Evolutionary conservation across 2,329 filamentous ascomycete species (phyloP), one percentile per base, ranked within the genome.

Genomic region (Alternaria gansuensis): DNA sequence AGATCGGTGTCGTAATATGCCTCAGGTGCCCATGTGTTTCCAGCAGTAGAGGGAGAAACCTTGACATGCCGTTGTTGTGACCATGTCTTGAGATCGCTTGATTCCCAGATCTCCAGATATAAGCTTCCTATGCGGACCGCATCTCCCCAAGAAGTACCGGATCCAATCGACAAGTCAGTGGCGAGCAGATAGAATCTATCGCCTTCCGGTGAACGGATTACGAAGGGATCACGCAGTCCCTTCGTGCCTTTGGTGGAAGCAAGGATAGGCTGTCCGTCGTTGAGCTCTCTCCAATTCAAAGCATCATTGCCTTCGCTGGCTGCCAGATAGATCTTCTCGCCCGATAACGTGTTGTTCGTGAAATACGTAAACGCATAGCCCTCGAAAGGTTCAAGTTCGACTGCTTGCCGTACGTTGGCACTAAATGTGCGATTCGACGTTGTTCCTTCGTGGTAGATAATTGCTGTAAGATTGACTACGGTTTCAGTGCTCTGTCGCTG

Each of bases 1-100:
- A 81, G 72, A 0, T 73, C 74, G 0, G 77, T 68, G 13, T 84
- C 82, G 54, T 81, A 84, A 65, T 81, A 83, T 0, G 83, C 82
- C 43, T 84, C 82, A 0, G 82, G 82, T 0, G 83, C 83, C 82
- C 83, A 84, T 0, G 83, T 85, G 49, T 83, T 85, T 3, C 83
- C 83, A 0, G 82, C 83, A 0, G 77, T 81, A 1, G 76, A 60
- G 0, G 83, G 82, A 0, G 82, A 83, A 0, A 85, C 82, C 5
- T 79, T 74, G 23, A 84, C 72, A 23, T 84, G 82, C 14, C 83
- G 78, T 57, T 85, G 83, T 21, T 71, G 75, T 1, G 81, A 82
- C 83, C 83, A 85, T n/a, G 69, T 81, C 24, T 81, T 73, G 1
- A 85, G 76, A 55, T 85, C 82, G 14, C 73, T 73, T 0, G 82